Conservation (phyloP, 495 filamentous ascomycete species). For the Xylaria acuta region DNA sequence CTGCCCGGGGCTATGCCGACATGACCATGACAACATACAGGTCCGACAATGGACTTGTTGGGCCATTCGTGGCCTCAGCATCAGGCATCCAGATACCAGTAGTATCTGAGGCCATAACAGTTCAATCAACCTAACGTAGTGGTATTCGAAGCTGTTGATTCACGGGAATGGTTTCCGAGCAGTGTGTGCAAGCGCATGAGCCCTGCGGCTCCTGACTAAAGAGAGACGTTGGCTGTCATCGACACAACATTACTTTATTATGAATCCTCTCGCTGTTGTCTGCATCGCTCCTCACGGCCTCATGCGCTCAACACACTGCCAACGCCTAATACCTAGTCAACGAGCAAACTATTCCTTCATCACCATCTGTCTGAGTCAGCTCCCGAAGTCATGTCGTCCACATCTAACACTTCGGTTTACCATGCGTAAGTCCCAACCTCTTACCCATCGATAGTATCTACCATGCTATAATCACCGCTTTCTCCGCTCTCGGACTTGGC, state of each 20-base stretch:
- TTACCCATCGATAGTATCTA: neutral
- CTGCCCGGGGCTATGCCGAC: neutral
- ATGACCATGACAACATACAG: slow-evolving; percentile 10
- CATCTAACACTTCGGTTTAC: neutral
- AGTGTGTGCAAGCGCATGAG: neutral
- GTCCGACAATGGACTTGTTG: neutral
- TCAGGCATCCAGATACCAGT: neutral
- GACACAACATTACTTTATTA: neutral
- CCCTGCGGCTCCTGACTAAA: neutral
- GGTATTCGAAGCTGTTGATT: neutral
- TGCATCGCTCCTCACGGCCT: neutral
- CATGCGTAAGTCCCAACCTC: slow-evolving; percentile 6
- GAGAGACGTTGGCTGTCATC: neutral
- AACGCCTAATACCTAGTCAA: neutral
- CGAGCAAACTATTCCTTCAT: neutral
- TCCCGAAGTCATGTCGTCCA: slow-evolving; percentile 1
- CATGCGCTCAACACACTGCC: neutral
- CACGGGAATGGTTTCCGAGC: neutral
- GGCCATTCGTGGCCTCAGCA: neutral
- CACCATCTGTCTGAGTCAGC: neutral
- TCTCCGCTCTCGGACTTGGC: neutral
- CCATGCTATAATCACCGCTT: neutral
- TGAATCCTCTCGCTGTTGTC: neutral
- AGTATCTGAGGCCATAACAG: neutral
- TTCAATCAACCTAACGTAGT: neutral